Evolutionary conservation across 176 grass and related monocot genomes (phyloP).

Genomic region (Urochloa ruziziensis): DNA sequence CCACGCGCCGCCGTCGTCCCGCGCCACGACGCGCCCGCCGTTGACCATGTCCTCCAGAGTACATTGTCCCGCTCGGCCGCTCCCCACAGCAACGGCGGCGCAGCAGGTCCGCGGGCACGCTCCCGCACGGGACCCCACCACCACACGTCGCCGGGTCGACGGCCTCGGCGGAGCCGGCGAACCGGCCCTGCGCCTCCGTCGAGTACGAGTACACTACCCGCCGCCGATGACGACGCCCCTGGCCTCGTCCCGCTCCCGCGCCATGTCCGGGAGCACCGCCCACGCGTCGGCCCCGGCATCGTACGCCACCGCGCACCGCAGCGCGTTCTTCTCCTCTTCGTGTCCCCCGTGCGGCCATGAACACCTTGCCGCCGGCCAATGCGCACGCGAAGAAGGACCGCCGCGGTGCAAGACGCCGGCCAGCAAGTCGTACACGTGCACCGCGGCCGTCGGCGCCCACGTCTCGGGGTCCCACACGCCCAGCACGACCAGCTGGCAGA

Average conservation of each 20-base stretch:
- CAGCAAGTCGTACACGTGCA: constrained; percentile 73
- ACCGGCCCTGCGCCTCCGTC: constrained; percentile 70
- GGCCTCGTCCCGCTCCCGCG: constrained; percentile 59
- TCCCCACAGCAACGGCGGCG: neutral
- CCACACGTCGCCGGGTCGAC: constrained; percentile 47
- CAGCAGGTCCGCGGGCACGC: constrained; percentile 50
- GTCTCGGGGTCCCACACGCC: constrained; percentile 73
- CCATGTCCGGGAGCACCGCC: constrained; percentile 71
- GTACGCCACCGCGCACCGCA: constrained; percentile 57
- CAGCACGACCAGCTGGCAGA: constrained; percentile 72
- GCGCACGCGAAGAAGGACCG: constrained; percentile 77
- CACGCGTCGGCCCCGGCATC: constrained; percentile 57
- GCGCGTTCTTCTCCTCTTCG: constrained; percentile 81
- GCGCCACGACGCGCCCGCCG: constrained; percentile 18
- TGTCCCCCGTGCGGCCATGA: constrained; percentile 68
- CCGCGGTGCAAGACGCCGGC: constrained; percentile 24
- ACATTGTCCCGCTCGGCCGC: constrained; percentile 29
- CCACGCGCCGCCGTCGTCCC: constrained; percentile 37
- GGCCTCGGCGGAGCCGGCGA: constrained; percentile 42
- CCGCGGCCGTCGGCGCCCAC: constrained; percentile 51
- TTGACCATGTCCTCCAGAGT: constrained; percentile 52
- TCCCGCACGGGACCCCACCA: constrained; percentile 49
- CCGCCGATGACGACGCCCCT: too few species aligned
- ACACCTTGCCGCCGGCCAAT: constrained; percentile 27
- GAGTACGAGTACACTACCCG: too few species aligned